phyloP scores from a whole-genome alignment of 768 basidiomycete species.

The Cystofilobasidium ferigula region DNA sequence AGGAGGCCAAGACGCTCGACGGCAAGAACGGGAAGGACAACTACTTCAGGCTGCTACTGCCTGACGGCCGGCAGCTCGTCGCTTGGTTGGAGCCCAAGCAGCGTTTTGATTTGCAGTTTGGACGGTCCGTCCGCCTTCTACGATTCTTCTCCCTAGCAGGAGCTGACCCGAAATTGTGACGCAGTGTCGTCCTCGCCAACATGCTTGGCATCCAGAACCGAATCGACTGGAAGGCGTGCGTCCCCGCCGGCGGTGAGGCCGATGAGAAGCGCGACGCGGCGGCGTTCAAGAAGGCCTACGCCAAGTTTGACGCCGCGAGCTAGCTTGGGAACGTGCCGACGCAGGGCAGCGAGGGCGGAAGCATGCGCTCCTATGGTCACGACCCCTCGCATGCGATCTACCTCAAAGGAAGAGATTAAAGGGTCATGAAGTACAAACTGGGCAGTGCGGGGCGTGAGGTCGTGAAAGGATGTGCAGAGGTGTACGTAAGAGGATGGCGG shows the following conservation, averaged over 20 bases:
- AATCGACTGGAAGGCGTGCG: slow-evolving; percentile 84
- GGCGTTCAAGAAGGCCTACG: slow-evolving; percentile 73
- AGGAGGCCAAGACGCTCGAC: slow-evolving; percentile 49
- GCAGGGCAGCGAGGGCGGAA: too few species aligned
- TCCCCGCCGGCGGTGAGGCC: slow-evolving; percentile 52
- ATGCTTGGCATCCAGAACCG: slow-evolving; percentile 67
- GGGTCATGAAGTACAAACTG: too few species aligned
- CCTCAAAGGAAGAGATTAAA: too few species aligned
- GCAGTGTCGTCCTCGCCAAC: slow-evolving; percentile 66
- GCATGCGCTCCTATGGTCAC: too few species aligned
- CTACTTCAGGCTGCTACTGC: slow-evolving; percentile 86
- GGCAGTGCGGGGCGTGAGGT: too few species aligned
- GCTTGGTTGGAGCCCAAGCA: slow-evolving; percentile 67
- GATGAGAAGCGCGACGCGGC: slow-evolving; percentile 75
- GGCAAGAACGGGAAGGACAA: slow-evolving; percentile 47
- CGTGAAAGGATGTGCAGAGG: not conserved
- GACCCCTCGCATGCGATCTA: too few species aligned
- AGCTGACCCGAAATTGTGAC: too few species aligned
- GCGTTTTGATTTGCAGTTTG: slow-evolving; percentile 85
- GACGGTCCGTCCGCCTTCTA: slow-evolving; percentile 51
- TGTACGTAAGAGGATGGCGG: too few species aligned
- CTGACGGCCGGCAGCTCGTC: slow-evolving; percentile 71
- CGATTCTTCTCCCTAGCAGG: not conserved
- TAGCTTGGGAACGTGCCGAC: too few species aligned
- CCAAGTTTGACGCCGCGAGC: slow-evolving; percentile 36